These are phyloP conservation scores for Trametes cubensis DNA, from an alignment of 768 basidiomycete genomes.

Conservation along the genomic window DNA sequence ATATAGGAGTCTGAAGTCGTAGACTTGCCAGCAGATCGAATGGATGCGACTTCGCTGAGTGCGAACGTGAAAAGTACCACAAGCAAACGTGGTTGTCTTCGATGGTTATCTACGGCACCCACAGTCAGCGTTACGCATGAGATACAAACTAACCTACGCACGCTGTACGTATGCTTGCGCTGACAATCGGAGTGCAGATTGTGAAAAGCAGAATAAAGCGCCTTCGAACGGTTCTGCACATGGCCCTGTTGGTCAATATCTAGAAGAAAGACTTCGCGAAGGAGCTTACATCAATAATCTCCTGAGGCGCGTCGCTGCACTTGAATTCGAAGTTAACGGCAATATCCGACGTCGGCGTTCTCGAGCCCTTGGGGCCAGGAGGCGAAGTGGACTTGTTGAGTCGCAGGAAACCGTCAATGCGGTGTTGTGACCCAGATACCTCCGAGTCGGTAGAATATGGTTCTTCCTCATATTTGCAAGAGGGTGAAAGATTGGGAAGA, in stretches of 20 bases:
- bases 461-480: slow-evolving; percentile 1
- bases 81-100: slow-evolving; percentile 5
- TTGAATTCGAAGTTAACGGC: not conserved
- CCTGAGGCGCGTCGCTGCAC: not conserved
- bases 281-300: not conserved
- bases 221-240: slow-evolving; percentile 2
- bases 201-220: slow-evolving; percentile 1
- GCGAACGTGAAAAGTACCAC: slow-evolving; percentile 13
- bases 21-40: slow-evolving; percentile 6
- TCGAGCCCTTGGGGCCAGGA: not conserved
- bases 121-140: not conserved
- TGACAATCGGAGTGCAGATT: not conserved
- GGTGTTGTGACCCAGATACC: slow-evolving; percentile 4
- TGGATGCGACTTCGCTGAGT: slow-evolving; percentile 7
- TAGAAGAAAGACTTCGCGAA: too few species aligned
- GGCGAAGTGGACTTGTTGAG: slow-evolving; percentile 3
- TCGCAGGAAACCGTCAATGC: slow-evolving; percentile 2
- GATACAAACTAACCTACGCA: not conserved
- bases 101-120: slow-evolving; percentile 1
- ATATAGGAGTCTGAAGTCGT: not conserved
- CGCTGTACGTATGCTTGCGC: slow-evolving; percentile 8
- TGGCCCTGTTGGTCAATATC: not conserved
- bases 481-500: slow-evolving; percentile 5
- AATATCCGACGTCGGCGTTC: not conserved
- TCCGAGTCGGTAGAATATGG: slow-evolving; percentile 3